phyloP scores from a whole-genome alignment of 2,329 filamentous ascomycete species.

The Exophiala mesophila region DNA sequence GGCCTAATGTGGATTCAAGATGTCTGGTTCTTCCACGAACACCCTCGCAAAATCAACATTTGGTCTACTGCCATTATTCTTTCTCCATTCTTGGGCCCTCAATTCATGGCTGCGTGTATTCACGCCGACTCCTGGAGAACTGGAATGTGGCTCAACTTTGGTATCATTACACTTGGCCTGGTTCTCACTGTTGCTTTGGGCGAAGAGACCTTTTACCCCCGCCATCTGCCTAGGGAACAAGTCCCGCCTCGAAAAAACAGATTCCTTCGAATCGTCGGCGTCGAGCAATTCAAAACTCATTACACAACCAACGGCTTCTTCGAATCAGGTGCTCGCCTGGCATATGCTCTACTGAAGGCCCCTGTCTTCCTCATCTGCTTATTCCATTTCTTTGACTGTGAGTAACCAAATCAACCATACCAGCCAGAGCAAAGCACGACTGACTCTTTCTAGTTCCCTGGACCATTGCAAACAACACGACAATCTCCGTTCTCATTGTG shows the following conservation, averaged over 20 bases:
- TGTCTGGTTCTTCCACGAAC: slow-evolving; percentile 57
- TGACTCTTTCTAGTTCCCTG: slow-evolving; percentile 42
- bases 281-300: slow-evolving; percentile 28
- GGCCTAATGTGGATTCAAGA: slow-evolving; percentile 54
- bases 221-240: slow-evolving; percentile 23
- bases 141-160: slow-evolving; percentile 30
- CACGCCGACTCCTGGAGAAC: slow-evolving; percentile 34
- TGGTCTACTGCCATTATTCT: slow-evolving; percentile 37
- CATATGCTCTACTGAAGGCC: slow-evolving; percentile 35
- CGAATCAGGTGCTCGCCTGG: slow-evolving; percentile 38
- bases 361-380: slow-evolving; percentile 30
- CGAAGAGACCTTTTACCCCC: slow-evolving; percentile 31
- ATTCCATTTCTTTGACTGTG: slow-evolving; percentile 32
- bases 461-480: slow-evolving; percentile 53
- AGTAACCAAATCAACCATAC: slow-evolving; percentile 27
- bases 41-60: slow-evolving; percentile 36
- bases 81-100: slow-evolving; percentile 37
- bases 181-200: slow-evolving; percentile 25
- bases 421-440: slow-evolving; percentile 32
- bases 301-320: slow-evolving; percentile 37
- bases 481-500: slow-evolving; percentile 46
- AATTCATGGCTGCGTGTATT: slow-evolving; percentile 48
- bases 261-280: slow-evolving; percentile 27
- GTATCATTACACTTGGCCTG: slow-evolving; percentile 26
- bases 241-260: slow-evolving; percentile 24